Base-by-base conservation (phyloP, 1,284 basidiomycete species). In the Melampsora abietis-canadensis region DNA sequence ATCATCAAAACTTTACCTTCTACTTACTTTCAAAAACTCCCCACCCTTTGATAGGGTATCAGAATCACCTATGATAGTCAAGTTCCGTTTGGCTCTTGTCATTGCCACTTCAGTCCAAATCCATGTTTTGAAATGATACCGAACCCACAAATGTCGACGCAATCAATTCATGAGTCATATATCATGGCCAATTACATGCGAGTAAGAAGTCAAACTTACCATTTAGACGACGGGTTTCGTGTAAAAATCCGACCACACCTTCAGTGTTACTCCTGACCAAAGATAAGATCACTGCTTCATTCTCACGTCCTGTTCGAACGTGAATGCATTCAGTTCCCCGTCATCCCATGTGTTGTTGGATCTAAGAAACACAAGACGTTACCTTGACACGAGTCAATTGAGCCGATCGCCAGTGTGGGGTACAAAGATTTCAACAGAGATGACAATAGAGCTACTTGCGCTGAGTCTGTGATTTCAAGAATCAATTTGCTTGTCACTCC, bases 191-290 rank as follows among this genome's bases (percentile, higher is more conserved):
- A 21, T 21, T 44, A 30, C 10, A 14, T 31, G 24, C 6, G 72
- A 57, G 8, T 67, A 76, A 24, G 14, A 65, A 48, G 51, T 64
- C 24, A 48, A 21, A 69, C 85, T 70, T 78, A 89, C 90, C 91
- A 81, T 97, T 97, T 79, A 97, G 83, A 57, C 94, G 85, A 51
- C 94, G 85, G 78, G 92, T 91, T 80, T 97, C 94, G 79, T 89
- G 91, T 78, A 97, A 82, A 82, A 97, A 96, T 0, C 94, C 94
- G 0, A 97, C 92, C 78, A 94, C 91, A 59, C 92, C 85, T 86
- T 92, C 48, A 12, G 80, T 77, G 79, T 96, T 97, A 78, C 91
- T 93, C 59, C 94, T 85, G 0, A 95, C 93, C 5, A 97, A 86
- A 77, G 88, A 91, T 72, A 97, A 89, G 30, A 96, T 87, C 59